Evolutionary conservation across 1,139 yeast genomes (phyloP).

Genomic region (Protomyces gravidus): DNA sequence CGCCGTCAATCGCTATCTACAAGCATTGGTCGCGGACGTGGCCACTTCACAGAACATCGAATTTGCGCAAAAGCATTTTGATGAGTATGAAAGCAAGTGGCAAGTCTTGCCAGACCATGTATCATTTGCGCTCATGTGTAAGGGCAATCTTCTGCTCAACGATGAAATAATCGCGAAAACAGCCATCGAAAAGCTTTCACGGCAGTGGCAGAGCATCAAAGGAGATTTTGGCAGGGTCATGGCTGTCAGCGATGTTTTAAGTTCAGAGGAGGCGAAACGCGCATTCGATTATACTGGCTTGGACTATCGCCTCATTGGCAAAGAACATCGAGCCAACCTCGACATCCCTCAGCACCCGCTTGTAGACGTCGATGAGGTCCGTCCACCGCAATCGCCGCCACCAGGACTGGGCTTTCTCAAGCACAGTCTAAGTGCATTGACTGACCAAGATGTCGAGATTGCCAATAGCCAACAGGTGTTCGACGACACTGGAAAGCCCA

Average conservation of each 20-base stretch:
- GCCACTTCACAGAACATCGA: constrained; percentile 38
- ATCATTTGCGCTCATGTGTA: constrained; percentile 40
- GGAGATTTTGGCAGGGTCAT: constrained; percentile 45
- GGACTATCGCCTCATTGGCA: constrained; percentile 45
- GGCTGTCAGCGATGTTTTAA: constrained; percentile 63
- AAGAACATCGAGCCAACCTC: constrained; percentile 32
- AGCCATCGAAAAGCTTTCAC: constrained; percentile 27
- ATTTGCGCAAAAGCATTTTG: constrained; percentile 38
- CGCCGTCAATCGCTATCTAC: constrained; percentile 52
- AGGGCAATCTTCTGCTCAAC: constrained; percentile 34
- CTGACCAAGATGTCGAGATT: constrained; percentile 51
- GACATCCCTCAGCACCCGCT: constrained; percentile 23
- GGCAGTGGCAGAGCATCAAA: constrained; percentile 23
- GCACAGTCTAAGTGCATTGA: constrained; percentile 29
- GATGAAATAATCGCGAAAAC: constrained; percentile 39
- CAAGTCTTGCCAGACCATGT: constrained; percentile 34
- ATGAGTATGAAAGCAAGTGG: constrained; percentile 36
- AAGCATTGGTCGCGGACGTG: constrained; percentile 45
- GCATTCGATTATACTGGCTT: constrained; percentile 42
- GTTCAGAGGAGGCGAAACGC: constrained; percentile 55
- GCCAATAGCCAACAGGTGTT: constrained; percentile 36
- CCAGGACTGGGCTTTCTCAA: constrained; percentile 35
- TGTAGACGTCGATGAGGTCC: constrained; percentile 48
- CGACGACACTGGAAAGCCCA: constrained; percentile 45
- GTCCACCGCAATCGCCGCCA: constrained; percentile 36